Evolutionary conservation across 2,329 filamentous ascomycete genomes (phyloP), one percentile per base, ranked within the genome.

Genomic region (Colletotrichum shisoi): DNA sequence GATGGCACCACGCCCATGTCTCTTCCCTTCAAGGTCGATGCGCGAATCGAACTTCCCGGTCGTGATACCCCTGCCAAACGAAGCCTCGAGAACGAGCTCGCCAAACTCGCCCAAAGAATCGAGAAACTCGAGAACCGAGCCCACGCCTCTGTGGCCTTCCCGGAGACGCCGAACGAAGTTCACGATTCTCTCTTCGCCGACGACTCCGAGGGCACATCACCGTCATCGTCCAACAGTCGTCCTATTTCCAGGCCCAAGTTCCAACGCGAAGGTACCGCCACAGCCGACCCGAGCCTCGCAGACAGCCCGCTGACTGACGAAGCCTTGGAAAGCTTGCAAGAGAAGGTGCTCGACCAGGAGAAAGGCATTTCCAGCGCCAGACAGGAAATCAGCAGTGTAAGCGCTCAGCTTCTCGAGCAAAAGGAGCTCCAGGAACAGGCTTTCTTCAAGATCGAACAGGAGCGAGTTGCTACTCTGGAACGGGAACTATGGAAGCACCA

Each of bases 401-500:
- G 93, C 74, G 89, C 91, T 68, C 92, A 96, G 78, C 85, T 98
- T 59, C 85, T 92, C 64, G 88, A 94, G 79, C 93, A 97, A 76
- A 92, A 95, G 78, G 89, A 91, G 74, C 86, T 93, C 70, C 93
- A 96, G 76, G 91, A 94, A 78, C 87, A 89, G 74, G 91, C 92
- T 39, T 88, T 97, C 63, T 90, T 91, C 72, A 87, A 91, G 69
- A 90, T 96, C 60, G 93, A 97, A 78, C 88, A 91, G 71, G 89
- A 93, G 77, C 93, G 95, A 72, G 94, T 98, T 70, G 90, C 92
- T 61, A 89, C 92, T 42, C 84, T 98, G 46, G 94, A 98, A 81
- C 88, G 94, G 67, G 95, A 99, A 79, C 84, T 99, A 67, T 93
- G 91, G 83, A 98, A 98, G 80, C 94, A 97, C 76, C 94, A 97